Evolutionary conservation across 345 rosid genomes (phyloP).

Genomic region (Eucalyptus shirleyi): DNA sequence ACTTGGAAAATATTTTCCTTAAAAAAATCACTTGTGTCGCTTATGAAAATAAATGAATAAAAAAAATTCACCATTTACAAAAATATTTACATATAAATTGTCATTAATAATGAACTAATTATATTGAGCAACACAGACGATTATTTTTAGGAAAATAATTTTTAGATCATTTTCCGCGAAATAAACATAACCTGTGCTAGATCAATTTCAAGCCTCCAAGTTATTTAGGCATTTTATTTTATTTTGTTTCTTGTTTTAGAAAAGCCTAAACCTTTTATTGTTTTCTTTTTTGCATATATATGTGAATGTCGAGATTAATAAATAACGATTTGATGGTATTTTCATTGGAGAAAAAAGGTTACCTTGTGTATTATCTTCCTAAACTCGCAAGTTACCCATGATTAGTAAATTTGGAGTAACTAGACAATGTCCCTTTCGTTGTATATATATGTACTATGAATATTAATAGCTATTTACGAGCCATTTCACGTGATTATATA

Average conservation of each 20-base stretch:
- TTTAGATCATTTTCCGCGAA: neutral
- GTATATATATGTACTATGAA: neutral
- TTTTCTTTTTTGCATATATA: too few species aligned
- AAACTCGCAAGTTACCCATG: neutral
- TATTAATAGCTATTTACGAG: neutral
- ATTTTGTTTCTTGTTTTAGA: too few species aligned
- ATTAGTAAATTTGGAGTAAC: neutral
- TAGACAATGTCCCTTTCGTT: neutral
- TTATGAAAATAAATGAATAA: too few species aligned
- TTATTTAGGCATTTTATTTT: too few species aligned
- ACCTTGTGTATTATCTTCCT: neutral
- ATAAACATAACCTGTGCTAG: too few species aligned
- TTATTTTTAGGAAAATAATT: too few species aligned
- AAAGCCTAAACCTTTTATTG: too few species aligned
- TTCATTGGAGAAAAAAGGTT: neutral
- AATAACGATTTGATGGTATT: too few species aligned
- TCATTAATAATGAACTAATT: neutral
- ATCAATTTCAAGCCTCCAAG: neutral
- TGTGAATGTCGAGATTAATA: too few species aligned
- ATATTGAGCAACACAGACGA: neutral
- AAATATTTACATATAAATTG: too few species aligned
- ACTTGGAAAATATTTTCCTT: too few species aligned
- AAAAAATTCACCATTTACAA: neutral
- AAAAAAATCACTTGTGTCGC: rapidly evolving
- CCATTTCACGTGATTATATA: neutral